Conservation (phyloP, 768 basidiomycete species). For the Serendipita sp. region DNA sequence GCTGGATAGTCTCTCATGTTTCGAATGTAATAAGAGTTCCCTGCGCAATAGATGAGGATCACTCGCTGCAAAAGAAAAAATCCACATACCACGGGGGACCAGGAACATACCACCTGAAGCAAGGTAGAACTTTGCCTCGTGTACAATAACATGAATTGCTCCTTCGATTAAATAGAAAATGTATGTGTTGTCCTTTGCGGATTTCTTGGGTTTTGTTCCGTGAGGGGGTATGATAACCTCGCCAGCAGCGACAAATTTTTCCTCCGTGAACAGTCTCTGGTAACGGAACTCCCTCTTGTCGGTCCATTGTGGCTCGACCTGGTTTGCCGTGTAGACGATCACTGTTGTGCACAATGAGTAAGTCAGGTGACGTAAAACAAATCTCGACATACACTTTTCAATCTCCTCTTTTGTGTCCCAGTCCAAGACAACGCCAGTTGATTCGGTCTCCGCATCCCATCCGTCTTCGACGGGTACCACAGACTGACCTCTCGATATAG, state of each 20-base stretch:
- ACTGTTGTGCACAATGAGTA: conserved; percentile 27
- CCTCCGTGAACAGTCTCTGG: conserved; percentile 84
- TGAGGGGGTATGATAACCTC: conserved; percentile 66
- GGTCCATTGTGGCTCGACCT: conserved; percentile 45
- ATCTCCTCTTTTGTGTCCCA: conserved; percentile 45
- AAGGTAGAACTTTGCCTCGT: conserved; percentile 61
- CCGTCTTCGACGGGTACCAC: conserved; percentile 33
- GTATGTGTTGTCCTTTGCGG: conserved; percentile 77
- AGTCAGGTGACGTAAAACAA: neutral
- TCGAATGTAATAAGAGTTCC: conserved; percentile 79
- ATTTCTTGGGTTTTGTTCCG: conserved; percentile 72
- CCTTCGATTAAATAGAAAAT: conserved; percentile 75
- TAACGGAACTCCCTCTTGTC: conserved; percentile 60
- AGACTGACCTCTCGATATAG: conserved; percentile 8
- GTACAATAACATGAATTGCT: conserved; percentile 70
- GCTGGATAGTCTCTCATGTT: conserved; percentile 72
- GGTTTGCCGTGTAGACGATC: conserved; percentile 57
- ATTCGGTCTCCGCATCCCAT: conserved; percentile 69
- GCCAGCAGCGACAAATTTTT: conserved; percentile 80
- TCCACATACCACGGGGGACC: conserved; percentile 62
- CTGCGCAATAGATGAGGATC: conserved; percentile 23
- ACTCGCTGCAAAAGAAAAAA: neutral
- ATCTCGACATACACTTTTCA: conserved; percentile 43
- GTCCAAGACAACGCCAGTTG: conserved; percentile 49
- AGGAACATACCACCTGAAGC: conserved; percentile 75